Evolutionary conservation across 73 alveolate genomes (phyloP).

Genomic region (Durusdinium trenchii): DNA sequence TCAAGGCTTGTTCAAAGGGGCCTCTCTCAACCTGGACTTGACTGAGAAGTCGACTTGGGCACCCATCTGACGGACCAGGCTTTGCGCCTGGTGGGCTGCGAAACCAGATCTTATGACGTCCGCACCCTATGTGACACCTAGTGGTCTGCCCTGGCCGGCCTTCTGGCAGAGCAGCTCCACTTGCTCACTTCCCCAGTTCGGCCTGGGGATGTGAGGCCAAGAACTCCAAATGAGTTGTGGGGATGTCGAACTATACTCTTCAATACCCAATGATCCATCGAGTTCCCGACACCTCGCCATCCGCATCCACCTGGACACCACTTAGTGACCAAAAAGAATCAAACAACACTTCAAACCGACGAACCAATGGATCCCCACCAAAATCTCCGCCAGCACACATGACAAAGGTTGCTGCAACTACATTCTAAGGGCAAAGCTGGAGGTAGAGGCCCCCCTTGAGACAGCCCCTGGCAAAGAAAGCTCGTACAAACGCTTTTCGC

Average conservation of each 20-base stretch:
- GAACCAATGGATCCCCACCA: too few species aligned
- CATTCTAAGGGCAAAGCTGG: background rate
- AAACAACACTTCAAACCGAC: too few species aligned
- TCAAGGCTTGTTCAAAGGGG: too few species aligned
- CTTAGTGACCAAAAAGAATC: too few species aligned
- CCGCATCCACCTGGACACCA: too few species aligned
- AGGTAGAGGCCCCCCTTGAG: slow-evolving; percentile 26
- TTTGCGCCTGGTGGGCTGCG: background rate
- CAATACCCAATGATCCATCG: too few species aligned
- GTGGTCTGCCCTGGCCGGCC: background rate
- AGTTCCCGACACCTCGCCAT: too few species aligned
- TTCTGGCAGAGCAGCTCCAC: slow-evolving; percentile 72
- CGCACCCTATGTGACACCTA: too few species aligned
- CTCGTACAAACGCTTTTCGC: background rate
- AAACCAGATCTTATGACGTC: background rate
- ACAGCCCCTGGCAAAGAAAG: background rate
- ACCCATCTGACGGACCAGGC: slow-evolving; percentile 48
- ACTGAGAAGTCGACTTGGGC: background rate
- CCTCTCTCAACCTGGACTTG: background rate
- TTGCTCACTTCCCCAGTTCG: background rate
- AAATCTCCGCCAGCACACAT: too few species aligned
- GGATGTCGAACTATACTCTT: too few species aligned
- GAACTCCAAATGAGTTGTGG: too few species aligned
- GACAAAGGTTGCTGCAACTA: background rate
- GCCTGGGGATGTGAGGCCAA: background rate